Percentiles rank a stretch among this genome's conserved stretches.
Conservation (phyloP, 2,329 filamentous ascomycete genomes). For the Aspergillus tanneri region DNA sequence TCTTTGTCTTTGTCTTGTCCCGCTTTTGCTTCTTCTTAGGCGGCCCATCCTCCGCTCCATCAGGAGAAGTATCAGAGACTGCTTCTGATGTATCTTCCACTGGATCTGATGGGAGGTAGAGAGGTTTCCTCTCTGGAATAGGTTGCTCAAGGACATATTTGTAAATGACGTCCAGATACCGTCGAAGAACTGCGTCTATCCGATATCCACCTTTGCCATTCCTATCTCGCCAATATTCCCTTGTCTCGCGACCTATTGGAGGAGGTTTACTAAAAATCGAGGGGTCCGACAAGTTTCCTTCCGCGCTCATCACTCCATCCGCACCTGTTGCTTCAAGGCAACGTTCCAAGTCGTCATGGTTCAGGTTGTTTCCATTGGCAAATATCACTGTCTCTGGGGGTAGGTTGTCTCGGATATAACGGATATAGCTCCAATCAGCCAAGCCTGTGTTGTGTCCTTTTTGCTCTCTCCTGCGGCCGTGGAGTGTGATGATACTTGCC, state of each 20-base stretch:
- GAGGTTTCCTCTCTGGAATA: conserved; percentile 62
- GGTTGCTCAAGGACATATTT: conserved; percentile 69
- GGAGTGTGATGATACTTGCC: conserved; percentile 89
- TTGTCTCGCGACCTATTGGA: conserved; percentile 60
- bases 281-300: conserved; percentile 91
- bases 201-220: conserved; percentile 82
- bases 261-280: conserved; percentile 76
- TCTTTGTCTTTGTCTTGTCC: conserved; percentile 44
- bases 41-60: conserved; percentile 49
- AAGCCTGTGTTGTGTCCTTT: conserved; percentile 94
- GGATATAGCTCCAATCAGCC: conserved; percentile 86
- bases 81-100: conserved; percentile 24
- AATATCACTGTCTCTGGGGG: conserved; percentile 89
- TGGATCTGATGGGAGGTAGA: conserved; percentile 66
- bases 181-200: conserved; percentile 79
- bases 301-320: conserved; percentile 93
- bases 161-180: conserved; percentile 90
- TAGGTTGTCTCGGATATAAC: conserved; percentile 76
- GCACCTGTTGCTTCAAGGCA: conserved; percentile 83
- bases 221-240: conserved; percentile 82
- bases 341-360: conserved; percentile 70
- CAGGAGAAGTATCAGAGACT: conserved; percentile 18
- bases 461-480: conserved; percentile 83
- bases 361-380: conserved; percentile 91
- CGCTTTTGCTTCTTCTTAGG: conserved; percentile 50